Percentiles rank a stretch among this genome's conserved stretches.
phyloP scores from a whole-genome alignment of 805 yeast genomes.

The Kuraishia ogatae region DNA sequence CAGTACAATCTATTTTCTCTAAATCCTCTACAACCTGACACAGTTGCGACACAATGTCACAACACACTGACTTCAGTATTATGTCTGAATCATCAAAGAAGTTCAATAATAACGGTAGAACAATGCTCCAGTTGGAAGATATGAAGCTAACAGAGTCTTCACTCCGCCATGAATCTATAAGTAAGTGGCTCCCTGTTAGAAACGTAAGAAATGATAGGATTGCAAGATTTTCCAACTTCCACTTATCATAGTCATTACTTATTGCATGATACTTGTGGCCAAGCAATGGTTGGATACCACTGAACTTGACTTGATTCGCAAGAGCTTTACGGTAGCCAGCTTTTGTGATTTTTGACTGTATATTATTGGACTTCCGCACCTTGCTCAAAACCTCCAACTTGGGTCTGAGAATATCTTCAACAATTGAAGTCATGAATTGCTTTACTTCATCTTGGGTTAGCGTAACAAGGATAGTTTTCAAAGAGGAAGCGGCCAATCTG shows the following conservation, averaged over 20 bases:
- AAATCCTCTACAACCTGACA: constrained; percentile 4
- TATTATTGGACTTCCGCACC: constrained; percentile 2
- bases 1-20: neutral
- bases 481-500: neutral
- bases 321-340: constrained; percentile 9
- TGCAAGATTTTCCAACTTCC: constrained; percentile 10
- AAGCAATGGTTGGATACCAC: constrained; percentile 11
- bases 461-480: too few species aligned
- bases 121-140: constrained; percentile 15
- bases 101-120: constrained; percentile 17
- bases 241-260: constrained; percentile 11
- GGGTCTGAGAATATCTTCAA: neutral
- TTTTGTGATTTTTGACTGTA: constrained; percentile 6
- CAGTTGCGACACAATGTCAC: constrained; percentile 7
- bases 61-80: constrained; percentile 15
- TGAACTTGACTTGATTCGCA: constrained; percentile 4
- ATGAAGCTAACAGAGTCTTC: constrained; percentile 2
- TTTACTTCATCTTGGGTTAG: neutral
- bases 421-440: neutral
- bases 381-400: constrained; percentile 5
- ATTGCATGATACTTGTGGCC: constrained; percentile 9
- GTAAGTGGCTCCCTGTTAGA: neutral
- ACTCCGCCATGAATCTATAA: too few species aligned
- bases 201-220: constrained; percentile 7
- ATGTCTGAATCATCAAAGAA: constrained; percentile 20